A percentile compares a stretch with the other conserved stretches of the same genome.
Conservation (phyloP, 148 eudicot species). For the Arctostaphylos glauca region DNA sequence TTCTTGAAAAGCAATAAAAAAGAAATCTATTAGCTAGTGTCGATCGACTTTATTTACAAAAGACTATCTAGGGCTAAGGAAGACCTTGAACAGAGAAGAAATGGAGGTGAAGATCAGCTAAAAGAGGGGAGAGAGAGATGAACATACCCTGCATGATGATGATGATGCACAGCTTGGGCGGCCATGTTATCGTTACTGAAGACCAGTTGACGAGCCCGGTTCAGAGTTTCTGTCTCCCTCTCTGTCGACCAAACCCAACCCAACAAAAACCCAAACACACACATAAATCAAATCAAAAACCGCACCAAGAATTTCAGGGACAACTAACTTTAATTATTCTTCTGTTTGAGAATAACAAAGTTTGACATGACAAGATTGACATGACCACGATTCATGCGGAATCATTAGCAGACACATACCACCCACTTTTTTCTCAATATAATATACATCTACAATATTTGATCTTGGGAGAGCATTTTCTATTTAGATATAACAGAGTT, state of each 20-base stretch:
- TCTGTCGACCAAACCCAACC: constrained; percentile 38
- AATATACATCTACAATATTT: too few species aligned
- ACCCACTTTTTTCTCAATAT: background rate
- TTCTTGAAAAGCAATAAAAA: background rate
- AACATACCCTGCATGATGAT: constrained; percentile 57
- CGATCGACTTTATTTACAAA: background rate
- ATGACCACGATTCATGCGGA: constrained; percentile 22
- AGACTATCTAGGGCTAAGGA: background rate
- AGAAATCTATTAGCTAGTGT: background rate
- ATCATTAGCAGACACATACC: background rate
- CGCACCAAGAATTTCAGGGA: constrained; percentile 30
- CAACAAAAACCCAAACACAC: background rate
- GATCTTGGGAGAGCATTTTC: too few species aligned
- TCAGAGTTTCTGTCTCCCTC: constrained; percentile 94
- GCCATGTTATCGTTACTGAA: constrained; percentile 60
- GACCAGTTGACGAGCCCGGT: constrained; percentile 96
- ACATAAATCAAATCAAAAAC: constrained; percentile 20
- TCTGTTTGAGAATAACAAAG: constrained; percentile 16
- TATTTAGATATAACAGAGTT: background rate
- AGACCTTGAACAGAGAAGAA: constrained; percentile 7
- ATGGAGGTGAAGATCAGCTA: background rate
- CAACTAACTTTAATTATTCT: background rate
- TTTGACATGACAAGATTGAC: constrained; percentile 23
- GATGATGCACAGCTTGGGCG: constrained; percentile 25
- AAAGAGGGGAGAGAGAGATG: background rate